phyloP scores from a whole-genome alignment of 1,139 yeast genomes.

The Suhomyces wounanorum region DNA sequence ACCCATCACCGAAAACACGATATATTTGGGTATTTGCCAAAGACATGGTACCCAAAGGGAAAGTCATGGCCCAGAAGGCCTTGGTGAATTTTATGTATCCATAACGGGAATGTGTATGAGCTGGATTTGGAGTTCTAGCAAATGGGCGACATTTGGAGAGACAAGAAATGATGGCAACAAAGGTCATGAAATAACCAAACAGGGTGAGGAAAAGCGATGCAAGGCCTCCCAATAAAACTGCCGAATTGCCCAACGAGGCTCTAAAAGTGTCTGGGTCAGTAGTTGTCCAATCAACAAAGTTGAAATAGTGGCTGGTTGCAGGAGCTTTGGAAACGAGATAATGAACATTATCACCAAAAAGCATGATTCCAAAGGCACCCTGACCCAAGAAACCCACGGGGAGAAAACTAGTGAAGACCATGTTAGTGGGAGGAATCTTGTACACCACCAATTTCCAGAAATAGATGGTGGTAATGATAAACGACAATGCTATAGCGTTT shows the following conservation, averaged over 20 bases:
- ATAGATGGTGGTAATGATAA: conserved; percentile 54
- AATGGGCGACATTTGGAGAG: conserved; percentile 25
- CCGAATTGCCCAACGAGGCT: conserved; percentile 4
- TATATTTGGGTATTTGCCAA: conserved; percentile 58
- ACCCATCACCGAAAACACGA: conserved; percentile 37
- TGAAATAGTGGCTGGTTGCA: conserved; percentile 11
- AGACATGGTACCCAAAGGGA: conserved; percentile 86
- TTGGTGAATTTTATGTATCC: conserved; percentile 51
- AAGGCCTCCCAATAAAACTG: conserved; percentile 4
- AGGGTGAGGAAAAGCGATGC: conserved; percentile 20
- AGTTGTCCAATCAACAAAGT: conserved; percentile 8
- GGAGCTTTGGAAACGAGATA: conserved; percentile 10
- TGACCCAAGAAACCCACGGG: conserved; percentile 76
- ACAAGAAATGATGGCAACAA: conserved; percentile 21
- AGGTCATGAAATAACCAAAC: conserved; percentile 28
- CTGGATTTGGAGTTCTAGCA: conserved; percentile 20
- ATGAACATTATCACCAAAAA: conserved; percentile 50
- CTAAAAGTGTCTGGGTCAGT: conserved; percentile 7
- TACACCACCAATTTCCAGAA: conserved; percentile 57
- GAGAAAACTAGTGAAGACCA: conserved; percentile 56
- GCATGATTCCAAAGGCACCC: conserved; percentile 68
- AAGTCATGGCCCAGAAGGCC: conserved; percentile 85
- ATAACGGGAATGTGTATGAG: conserved; percentile 15
- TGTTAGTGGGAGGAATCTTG: conserved; percentile 54
- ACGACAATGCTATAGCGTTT: conserved; percentile 63